A percentile compares a stretch with the other conserved stretches of the same genome.
Evolutionary conservation across 2,329 filamentous ascomycete genomes (phyloP).

Genomic region (Paradendryphiella salina): DNA sequence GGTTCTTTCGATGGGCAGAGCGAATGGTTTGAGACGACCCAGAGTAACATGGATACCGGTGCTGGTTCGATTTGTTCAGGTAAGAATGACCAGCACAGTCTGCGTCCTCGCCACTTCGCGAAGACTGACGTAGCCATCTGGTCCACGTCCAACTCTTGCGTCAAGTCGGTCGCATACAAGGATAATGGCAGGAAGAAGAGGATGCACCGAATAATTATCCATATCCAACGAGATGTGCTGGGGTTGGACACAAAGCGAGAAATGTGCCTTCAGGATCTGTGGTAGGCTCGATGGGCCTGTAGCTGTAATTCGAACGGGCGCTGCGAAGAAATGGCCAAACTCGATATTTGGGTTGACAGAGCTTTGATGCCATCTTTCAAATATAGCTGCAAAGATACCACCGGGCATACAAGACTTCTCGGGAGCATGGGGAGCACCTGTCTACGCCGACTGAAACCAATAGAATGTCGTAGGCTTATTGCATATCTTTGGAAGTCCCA

Average conservation of each 20-base stretch:
- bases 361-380: constrained; percentile 17
- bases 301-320: constrained; percentile 15
- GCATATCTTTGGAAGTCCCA: constrained; percentile 19
- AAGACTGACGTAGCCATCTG: constrained; percentile 19
- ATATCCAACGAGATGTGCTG: constrained; percentile 8
- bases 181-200: constrained; percentile 13
- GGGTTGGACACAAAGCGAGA: constrained; percentile 14
- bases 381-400: constrained; percentile 15
- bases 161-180: constrained; percentile 18
- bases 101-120: constrained; percentile 14
- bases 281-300: constrained; percentile 15
- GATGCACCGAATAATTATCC: constrained; percentile 16
- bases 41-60: too few species aligned
- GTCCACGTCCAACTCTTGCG: neutral
- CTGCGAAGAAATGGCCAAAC: constrained; percentile 22
- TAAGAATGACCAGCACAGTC: constrained; percentile 9
- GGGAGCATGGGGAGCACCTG: constrained; percentile 3
- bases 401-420: constrained; percentile 10
- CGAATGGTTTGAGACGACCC: too few species aligned
- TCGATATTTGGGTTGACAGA: constrained; percentile 12
- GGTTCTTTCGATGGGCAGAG: too few species aligned
- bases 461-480: constrained; percentile 20
- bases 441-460: constrained; percentile 16
- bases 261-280: constrained; percentile 14
- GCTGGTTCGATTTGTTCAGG: too few species aligned